phyloP scores from a whole-genome alignment of 139 green algal genomes.

The Eudorina sp. region DNA sequence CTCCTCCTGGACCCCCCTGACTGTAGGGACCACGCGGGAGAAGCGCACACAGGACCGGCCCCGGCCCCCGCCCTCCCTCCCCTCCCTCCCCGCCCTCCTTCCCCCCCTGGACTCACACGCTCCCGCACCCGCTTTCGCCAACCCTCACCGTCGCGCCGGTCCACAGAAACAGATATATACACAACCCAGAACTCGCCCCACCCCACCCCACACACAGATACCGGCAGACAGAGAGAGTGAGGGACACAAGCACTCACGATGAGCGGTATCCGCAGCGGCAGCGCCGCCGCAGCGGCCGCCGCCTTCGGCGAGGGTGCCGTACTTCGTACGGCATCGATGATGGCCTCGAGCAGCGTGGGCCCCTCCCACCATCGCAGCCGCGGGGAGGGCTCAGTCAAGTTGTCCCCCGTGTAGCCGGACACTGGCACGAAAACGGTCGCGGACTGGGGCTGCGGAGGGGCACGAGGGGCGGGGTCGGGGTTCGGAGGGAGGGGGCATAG shows the following conservation, averaged over 20 bases:
- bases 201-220: no score
- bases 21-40: no score
- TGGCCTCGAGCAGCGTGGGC: constrained; percentile 14
- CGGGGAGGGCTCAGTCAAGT: constrained; percentile 87
- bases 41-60: no score
- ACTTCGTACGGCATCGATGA: not conserved
- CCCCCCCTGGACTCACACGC: no score
- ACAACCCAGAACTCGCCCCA: no score
- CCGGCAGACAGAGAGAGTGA: no score
- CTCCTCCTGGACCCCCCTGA: no score
- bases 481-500: no score
- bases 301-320: not conserved
- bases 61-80: not conserved
- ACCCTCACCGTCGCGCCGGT: no score
- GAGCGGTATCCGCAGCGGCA: constrained; percentile 28
- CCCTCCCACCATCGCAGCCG: constrained; percentile 4
- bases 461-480: no score
- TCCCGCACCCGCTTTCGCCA: no score
- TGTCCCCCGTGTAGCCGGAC: constrained; percentile 94
- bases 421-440: constrained; percentile 86
- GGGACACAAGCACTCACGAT: constrained; percentile 27
- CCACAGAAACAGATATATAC: no score
- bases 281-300: not conserved
- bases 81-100: not conserved
- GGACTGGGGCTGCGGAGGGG: not conserved